Conservation (phyloP, 192 early-diverging fungal species). For the Coemansia sp. region DNA sequence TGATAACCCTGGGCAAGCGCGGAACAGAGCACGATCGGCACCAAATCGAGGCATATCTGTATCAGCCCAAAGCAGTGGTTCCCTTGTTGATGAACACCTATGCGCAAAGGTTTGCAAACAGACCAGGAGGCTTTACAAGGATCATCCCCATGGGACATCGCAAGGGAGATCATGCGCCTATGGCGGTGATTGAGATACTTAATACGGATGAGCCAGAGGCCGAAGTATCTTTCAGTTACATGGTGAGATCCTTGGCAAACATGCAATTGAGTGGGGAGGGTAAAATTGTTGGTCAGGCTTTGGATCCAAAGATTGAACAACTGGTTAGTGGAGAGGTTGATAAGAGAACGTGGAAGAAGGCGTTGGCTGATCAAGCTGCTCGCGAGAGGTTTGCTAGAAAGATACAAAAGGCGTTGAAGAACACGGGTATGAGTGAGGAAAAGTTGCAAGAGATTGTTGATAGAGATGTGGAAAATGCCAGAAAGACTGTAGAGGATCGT, state of each 20-base stretch:
- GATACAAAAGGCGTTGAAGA: slow-evolving; percentile 35
- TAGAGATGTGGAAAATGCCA: slow-evolving; percentile 18
- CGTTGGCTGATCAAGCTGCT: slow-evolving; percentile 22
- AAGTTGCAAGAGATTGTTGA: slow-evolving; percentile 44
- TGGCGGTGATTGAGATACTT: slow-evolving; percentile 89
- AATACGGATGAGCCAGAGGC: slow-evolving; percentile 62
- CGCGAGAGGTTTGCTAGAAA: slow-evolving; percentile 35
- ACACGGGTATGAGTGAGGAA: slow-evolving; percentile 23
- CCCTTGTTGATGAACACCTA: slow-evolving; percentile 80
- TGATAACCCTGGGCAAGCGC: slow-evolving; percentile 82
- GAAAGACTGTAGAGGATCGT: slow-evolving; percentile 21
- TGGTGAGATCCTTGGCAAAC: slow-evolving; percentile 40
- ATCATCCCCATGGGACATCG: slow-evolving; percentile 74
- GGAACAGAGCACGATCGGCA: slow-evolving; percentile 59
- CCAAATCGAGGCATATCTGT: slow-evolving; percentile 56
- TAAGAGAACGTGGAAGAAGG: slow-evolving; percentile 39
- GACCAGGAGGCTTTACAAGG: slow-evolving; percentile 87
- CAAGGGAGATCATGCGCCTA: slow-evolving; percentile 78
- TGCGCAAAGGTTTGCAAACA: slow-evolving; percentile 74
- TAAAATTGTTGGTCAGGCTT: slow-evolving; percentile 29
- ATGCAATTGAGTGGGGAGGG: slow-evolving; percentile 39
- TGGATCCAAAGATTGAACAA: slow-evolving; percentile 18
- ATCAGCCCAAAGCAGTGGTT: slow-evolving; percentile 68
- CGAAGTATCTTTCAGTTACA: slow-evolving; percentile 63
- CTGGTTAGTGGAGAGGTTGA: no score